Base-by-base conservation (phyloP, 805 yeast species). In the Yamadazyma kitorensis region DNA sequence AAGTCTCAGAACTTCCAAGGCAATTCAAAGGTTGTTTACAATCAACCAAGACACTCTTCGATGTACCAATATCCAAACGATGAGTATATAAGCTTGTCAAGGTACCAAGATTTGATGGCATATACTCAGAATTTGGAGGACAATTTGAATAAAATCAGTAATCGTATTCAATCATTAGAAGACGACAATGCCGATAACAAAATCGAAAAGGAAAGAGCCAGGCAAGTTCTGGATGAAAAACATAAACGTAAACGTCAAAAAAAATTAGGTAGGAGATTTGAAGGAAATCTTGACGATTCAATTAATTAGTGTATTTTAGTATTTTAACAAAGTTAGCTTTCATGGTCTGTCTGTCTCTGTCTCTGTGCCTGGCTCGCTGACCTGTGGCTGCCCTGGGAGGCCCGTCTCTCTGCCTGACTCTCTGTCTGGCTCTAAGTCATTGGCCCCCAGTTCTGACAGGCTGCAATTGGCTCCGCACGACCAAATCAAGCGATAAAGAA, bases 61-160 rank as follows among this genome's bases (percentile, higher is more conserved):
- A 9, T 34, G 20, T 35, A 34, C 19, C 39, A 32, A 17, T 41
- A 39, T 22, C 40, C 43, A 6, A 33, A 36, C 8, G 43, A 41
- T 10, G 47, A 45, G 13, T 55, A 23, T 36, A 61, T 61, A 11
- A 47, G 57, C 3, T 39, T 54, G 34, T 49, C 52, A 4, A 53
- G 49, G 33, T 64, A 63, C 43, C 62, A 59, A 24, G 64, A 62
- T 28, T 47, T 64, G 27, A 57, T 59, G n/a, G 41, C 47, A 4
- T 61, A 61, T 37, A 57, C 68, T 3, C 57, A 54, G 14, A 36
- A 49, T 1, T 43, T 64, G n/a, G 64, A 62, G 36, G 54, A 52
- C 8, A 52, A 43, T 25, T 38, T 62, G 31, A 39, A 28, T 24
- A 44, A 40, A 21, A 52, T 63, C 47, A 59, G 55, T 35, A 36